Evolutionary conservation across 1,284 basidiomycete species (phyloP), one percentile per base, ranked within the genome.

Genomic region (Boletellus deceptivus): DNA sequence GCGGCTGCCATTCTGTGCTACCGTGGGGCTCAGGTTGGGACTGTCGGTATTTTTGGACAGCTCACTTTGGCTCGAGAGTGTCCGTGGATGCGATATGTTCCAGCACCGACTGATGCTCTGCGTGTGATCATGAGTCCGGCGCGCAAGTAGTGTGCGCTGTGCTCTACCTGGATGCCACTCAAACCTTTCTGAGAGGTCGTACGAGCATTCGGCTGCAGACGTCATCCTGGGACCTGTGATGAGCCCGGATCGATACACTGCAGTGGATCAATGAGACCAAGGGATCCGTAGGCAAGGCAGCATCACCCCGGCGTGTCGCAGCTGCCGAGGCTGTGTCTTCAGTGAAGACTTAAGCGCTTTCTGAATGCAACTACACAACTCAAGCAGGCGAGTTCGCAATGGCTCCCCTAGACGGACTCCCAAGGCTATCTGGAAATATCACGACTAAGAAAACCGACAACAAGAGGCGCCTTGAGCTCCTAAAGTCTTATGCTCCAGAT

Each of bases 1-100:
- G 75, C 25, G 77, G 72, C 13, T 76, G 65, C 92, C 92, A 95
- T 66, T 91, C 86, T 59, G 76, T 74, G 60, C 90, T 92, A 70
- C 22, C 45, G 27, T 53, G 3, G 54, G 42, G 46, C 50, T 55
- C 43, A 57, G 54, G 45, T 33, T 49, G 52, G 43, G 33, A 13
- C 17, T n/a, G 24, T 34, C 34, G 50, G 48, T 6, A 42, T 17
- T 25, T 37, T 24, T 33, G 33, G 45, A 46, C 49, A 33, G 27
- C 75, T 57, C 61, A 91, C 91, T 85, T 79, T 65, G 75, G 74
- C 66, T 68, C 55, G 62, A 90, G 75, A 29, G 74, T 69, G 64
- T 93, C 90, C 3, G 82, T 83, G 13, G 76, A 75, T 4, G 88
- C 87, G 55, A 92, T 81, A 50, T 78, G 75, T 47, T 85, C 76